Base-by-base conservation (phyloP, 225 moss, liverwort and hornwort species). In the Anthoceros angustus region DNA sequence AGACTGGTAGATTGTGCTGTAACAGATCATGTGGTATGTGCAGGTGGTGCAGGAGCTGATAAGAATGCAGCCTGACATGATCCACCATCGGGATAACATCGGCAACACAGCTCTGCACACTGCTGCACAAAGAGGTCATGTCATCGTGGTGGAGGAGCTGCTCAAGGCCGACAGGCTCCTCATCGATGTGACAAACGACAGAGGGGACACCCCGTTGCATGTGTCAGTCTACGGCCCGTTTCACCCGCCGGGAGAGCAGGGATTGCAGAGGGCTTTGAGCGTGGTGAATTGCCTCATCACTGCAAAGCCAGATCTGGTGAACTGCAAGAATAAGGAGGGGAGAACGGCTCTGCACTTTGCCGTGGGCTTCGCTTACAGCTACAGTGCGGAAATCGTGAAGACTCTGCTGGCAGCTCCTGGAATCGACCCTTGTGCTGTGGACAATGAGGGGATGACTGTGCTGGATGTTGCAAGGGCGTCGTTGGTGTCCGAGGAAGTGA, bases 391-490 rank as follows among this genome's bases (percentile, higher is more conserved):
- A 55, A 55, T 55, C 14, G 55, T 55, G 55, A 55, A 55, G 23
- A 55, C 18, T 0, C n/a, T 55, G 6, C 23, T 55, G 55, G 55
- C 14, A 55, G 55, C 55, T 15, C 55, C 55, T 15, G 55, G 55
- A 55, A 55, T 55, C 23, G 55, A 55, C 0, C n/a, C 55, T 18
- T 55, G 15, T 55, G 55, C 55, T 23, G 23, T 55, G 55, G 55
- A 55, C 55, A 55, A 55, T 55, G 55, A 55, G 55, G 55, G 55
- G 14, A 55, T 55, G 55, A 55, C 55, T 15, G 55, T 23, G 4
- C 55, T 55, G 55, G 55, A 55, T 55, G n/a, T 55, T 18, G 55
- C 55, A 15, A 55, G 55, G 55, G 55, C 55, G 23, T 55, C 55
- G 14, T 55, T 55, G 55, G 55, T 55, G 18, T 55, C 55, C 55